Base-by-base conservation (phyloP, 2,329 filamentous ascomycete species). In the Geosmithia flava region DNA sequence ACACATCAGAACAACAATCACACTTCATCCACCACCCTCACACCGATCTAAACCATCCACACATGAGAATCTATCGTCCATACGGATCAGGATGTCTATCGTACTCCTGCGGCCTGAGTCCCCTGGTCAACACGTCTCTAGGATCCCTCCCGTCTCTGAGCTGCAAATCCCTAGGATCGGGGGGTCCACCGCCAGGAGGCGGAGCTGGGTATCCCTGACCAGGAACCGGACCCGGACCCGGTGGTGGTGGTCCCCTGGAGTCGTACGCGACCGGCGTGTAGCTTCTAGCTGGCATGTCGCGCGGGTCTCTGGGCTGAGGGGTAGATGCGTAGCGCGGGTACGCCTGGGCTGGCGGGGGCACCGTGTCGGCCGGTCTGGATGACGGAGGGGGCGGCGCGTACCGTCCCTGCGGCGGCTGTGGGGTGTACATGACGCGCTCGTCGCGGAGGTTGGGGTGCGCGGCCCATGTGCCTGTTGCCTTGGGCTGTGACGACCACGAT, bases 251-350 rank as follows among this genome's bases (percentile, higher is more conserved):
- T 1, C 60, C 65, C 7, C 63, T 65, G 7, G 49, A 52, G 27
- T 74, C 70, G 48, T 72, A 74, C 2, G 58, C 54, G 37, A 20
- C 65, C 3, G 71, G 70, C 1, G 71, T 73, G 54, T 70, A 74
- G 54, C 68, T 72, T 19, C 71, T 66, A 1, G 61, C 60, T 1
- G 66, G 65, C 17, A 66, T 62, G 10, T 71, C 66, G 51, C 65
- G 53, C 7, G 54, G 65, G 50, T 74, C 71, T 42, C 70, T 65
- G 44, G 66, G 62, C 29, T 63, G 46, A 4, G 39, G 66, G 3
- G 70, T 68, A 15, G 62, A 67, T 8, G 65, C 60, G 52, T 74
- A 74, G 7, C 70, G 66, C 19, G 64, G 53, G 52, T 72, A 75
- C 2, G 62, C 56, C 51, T 69, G 68, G 0, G 56, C 53, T 10